Conservation (phyloP, 2,329 filamentous ascomycete species). For the Phyllosticta paracitricarpa region DNA sequence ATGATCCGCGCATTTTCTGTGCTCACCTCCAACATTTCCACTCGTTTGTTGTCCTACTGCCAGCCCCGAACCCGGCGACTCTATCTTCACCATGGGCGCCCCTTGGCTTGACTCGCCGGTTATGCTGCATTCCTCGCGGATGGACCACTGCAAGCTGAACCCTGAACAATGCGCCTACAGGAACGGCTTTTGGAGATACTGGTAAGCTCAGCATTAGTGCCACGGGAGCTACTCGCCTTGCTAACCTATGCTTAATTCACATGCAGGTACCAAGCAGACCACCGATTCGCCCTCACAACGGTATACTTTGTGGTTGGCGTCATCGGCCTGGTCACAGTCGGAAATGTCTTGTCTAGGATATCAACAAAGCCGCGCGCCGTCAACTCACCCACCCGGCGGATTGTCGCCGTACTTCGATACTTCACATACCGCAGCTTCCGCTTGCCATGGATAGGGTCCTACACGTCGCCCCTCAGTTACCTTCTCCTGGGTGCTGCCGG, state of each 20-base stretch:
- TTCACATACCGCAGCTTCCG: constrained; percentile 21
- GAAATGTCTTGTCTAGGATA: constrained; percentile 4
- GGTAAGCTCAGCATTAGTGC: background rate
- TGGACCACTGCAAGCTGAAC: constrained; percentile 5
- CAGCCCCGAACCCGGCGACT: background rate
- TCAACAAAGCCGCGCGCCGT: background rate
- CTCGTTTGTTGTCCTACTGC: background rate
- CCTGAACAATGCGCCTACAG: constrained; percentile 6
- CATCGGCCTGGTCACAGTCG: constrained; percentile 8
- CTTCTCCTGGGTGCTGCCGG: constrained; percentile 18
- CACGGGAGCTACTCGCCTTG: background rate
- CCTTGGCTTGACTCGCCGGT: constrained; percentile 9
- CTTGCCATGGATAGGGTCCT: constrained; percentile 17
- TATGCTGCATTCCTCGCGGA: constrained; percentile 10
- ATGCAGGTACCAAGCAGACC: constrained; percentile 11
- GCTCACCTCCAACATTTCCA: background rate
- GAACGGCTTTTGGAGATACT: constrained; percentile 10
- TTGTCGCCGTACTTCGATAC: constrained; percentile 16
- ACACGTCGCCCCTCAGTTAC: constrained; percentile 20
- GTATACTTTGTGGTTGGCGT: constrained; percentile 9
- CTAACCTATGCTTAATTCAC: background rate
- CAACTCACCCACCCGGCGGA: background rate
- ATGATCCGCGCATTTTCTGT: background rate
- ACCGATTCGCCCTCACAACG: constrained; percentile 8
- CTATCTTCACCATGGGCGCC: background rate